Base-by-base conservation (phyloP, 78 protist genomes). In the slime mould (Dictyostelium discoideum) region DNA sequence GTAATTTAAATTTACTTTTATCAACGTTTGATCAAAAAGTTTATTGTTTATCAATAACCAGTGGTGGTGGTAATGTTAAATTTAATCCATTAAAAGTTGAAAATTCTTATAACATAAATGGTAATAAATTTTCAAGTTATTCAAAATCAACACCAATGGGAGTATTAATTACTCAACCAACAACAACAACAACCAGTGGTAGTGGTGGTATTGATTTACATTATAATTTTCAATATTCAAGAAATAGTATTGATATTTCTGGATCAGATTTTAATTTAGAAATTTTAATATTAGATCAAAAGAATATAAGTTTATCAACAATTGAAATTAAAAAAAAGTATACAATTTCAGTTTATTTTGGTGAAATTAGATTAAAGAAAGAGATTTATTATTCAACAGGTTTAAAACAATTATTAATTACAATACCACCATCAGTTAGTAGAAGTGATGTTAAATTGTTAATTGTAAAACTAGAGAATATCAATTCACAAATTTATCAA, bases 1-100 rank as follows among this genome's bases (percentile, higher is more conserved):
- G 98, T 26, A 89, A 95, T 42, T 22, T 97, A n/a, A 97, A 97
- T 83, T 80, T 98, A 40, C 72, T 98, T 8, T 97, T 98, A 4
- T 73, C 96, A 11, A 96, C 98, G 8, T 93, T 82, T 80, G 84
- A 80, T 84, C 98, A 98, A 20, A 63, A 60, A 18, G 29, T 96
- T 9, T 77, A 60, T 69, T 80, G 74, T 32, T n/a, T 97, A 44
- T 40, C 84, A n/a, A 22, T 39, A 22, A 97, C 97, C 3, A 69
- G 83, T 54, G 65, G 22, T 54, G 65, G 65, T 16, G 2, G 22
- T 54, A 54, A 16, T 24, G 14, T 95, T 11, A 90, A 84, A 13
- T 98, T 65, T 63, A 89, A 84, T 50, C 98, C 99, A 69, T n/a
- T 85, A 26, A 93, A 96, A 22, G 32, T 85, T 37, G 63, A 20